Base-by-base conservation (phyloP, 1,284 basidiomycete species). In the Papiliotrema terrestris region DNA sequence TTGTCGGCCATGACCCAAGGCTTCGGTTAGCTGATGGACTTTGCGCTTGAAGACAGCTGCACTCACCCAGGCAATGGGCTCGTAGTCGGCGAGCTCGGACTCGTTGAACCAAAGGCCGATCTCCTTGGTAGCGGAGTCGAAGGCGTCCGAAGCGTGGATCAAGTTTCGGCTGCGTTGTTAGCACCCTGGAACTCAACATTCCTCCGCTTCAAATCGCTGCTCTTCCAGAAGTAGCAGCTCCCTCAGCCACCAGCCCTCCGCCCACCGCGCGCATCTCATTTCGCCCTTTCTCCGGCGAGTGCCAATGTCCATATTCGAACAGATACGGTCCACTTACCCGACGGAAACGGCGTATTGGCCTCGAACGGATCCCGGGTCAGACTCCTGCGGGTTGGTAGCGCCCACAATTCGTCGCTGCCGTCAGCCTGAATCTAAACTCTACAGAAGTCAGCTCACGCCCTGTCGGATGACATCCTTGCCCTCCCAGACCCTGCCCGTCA, bases 41-140 rank as follows among this genome's bases (percentile, higher is more conserved):
- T 22, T 13, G n/a, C 14, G 6, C 9, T 14, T n/a, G 20, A 39
- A 52, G 42, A 19, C 29, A 8, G 29, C 29, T 32, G 6, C 29
- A 58, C 66, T 52, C 45, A 62, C 67, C 65, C 68, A 75, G 48
- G 73, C 73, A 44, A 69, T 69, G 42, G 75, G 74, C 71, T 70
- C 65, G 75, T 78, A 78, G 55, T 73, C 67, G 56, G 70, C 71
- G 50, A 79, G 68, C 69, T 79, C 76, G 61, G 65, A 62, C 53
- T 71, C 62, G 61, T 71, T 68, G 72, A 78, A 79, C 78, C 78
- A 78, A 45, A 79, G 76, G 43, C 73, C 78, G 57, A 79, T 79
- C 72, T 79, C 78, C 70, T 78, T 72, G 66, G 77, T 78, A 43
- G 78, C 78, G 48, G 75, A 71, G 43, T 79, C 78, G 65, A 76